phyloP scores from a whole-genome alignment of 2,329 filamentous ascomycete genomes.

The Chaetoscypha palmicola region DNA sequence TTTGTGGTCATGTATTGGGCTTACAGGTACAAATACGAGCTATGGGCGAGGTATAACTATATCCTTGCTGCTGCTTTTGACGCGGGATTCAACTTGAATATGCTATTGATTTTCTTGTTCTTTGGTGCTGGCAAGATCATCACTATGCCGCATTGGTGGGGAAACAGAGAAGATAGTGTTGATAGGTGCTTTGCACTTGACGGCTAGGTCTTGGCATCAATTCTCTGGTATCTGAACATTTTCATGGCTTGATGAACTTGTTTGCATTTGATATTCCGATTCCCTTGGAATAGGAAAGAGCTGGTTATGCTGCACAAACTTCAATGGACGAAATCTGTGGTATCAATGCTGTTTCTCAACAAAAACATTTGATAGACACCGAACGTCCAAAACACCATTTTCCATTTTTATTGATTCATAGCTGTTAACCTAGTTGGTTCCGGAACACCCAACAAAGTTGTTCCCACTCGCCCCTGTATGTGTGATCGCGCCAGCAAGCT shows the following conservation, averaged over 20 bases:
- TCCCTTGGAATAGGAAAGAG: too few species aligned
- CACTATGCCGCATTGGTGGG: slow-evolving; percentile 58
- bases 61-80: slow-evolving; percentile 55
- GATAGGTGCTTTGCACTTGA: slow-evolving; percentile 51
- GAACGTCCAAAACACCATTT: too few species aligned
- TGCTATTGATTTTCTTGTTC: slow-evolving; percentile 54
- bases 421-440: slow-evolving; percentile 13
- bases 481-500: slow-evolving; percentile 58
- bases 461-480: slow-evolving; percentile 64
- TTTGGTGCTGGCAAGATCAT: slow-evolving; percentile 51
- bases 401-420: too few species aligned
- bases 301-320: too few species aligned
- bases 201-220: too few species aligned
- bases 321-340: too few species aligned
- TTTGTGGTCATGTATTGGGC: slow-evolving; percentile 54
- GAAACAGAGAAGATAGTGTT: slow-evolving; percentile 47
- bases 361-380: too few species aligned
- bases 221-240: too few species aligned
- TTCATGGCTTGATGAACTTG: too few species aligned
- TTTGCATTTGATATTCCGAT: too few species aligned
- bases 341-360: too few species aligned
- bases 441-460: slow-evolving; percentile 56
- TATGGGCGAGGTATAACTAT: slow-evolving; percentile 56
- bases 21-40: slow-evolving; percentile 46
- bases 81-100: slow-evolving; percentile 54